These are phyloP conservation scores for Geranium brycei DNA, from an alignment of 345 rosid species.

Conservation along the genomic window DNA sequence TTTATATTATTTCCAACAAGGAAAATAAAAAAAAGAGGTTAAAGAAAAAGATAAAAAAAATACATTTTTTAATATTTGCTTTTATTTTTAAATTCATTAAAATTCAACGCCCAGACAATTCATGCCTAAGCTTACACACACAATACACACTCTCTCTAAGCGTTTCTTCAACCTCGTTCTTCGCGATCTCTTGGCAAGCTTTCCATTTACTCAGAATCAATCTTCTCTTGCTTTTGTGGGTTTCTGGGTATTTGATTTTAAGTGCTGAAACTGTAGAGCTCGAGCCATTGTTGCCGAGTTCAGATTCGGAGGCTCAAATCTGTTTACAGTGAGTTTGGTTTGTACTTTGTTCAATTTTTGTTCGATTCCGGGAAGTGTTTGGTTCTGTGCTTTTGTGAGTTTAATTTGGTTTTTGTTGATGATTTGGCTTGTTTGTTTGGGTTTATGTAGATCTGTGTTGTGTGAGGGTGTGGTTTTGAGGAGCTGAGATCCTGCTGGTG, in stretches of 20 bases:
- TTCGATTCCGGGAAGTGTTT: neutral
- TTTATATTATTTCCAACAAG: too few species aligned
- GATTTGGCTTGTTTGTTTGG: too few species aligned
- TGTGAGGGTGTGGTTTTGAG: slow-evolving; percentile 5
- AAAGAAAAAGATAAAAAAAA: too few species aligned
- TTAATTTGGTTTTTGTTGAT: neutral
- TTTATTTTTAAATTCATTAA: too few species aligned
- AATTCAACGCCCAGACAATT: neutral
- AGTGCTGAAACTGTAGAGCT: neutral
- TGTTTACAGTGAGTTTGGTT: slow-evolving; percentile 12
- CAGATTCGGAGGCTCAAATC: slow-evolving; percentile 15
- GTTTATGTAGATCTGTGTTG: slow-evolving; percentile 23
- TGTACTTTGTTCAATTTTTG: neutral
- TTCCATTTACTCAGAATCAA: neutral
- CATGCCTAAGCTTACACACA: slow-evolving; percentile 8
- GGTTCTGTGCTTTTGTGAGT: slow-evolving; percentile 1
- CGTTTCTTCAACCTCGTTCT: slow-evolving; percentile 15
- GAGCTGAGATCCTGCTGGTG: slow-evolving; percentile 12
- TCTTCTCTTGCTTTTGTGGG: neutral
- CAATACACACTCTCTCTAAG: slow-evolving; percentile 5
- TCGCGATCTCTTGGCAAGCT: slow-evolving; percentile 17
- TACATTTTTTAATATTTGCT: too few species aligned
- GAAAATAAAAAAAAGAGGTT: neutral
- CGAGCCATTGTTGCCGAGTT: neutral
- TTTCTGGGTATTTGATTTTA: slow-evolving; percentile 14